Base-by-base conservation (phyloP, 306 rosid species). In the Nissolia schottii region DNA sequence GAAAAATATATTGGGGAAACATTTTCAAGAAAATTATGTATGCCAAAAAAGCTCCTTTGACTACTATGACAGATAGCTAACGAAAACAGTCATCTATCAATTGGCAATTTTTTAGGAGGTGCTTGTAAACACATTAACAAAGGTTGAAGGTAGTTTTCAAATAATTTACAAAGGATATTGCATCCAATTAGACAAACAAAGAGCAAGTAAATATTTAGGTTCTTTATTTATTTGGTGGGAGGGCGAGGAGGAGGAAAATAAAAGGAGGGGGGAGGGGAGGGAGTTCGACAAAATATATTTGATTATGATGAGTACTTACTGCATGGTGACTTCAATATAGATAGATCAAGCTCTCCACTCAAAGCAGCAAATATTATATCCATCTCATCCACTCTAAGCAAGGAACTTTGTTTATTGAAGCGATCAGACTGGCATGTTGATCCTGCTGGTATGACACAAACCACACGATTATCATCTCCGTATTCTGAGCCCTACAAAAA, bases 381-480 rank as follows among this genome's bases (percentile, higher is more conserved):
- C 59, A 79, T 80, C 81, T 93, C 98, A 31, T 82, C 75, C 62
- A 89, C 87, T 69, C 75, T 79, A 69, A 67, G 82, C 45, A 80
- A 73, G 59, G 90, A 86, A 75, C 80, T 81, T 57, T 80, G 75
- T 74, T 85, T 90, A 80, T 43, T 76, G 34, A 73, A 86, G 77
- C 63, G 43, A 70, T 64, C 81, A 16, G 77, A 71, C 67, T 83
- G 81, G 78, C 77, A 72, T 27, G 83, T 68, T 2, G 83, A 49
- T 57, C 81, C 86, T 79, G 80, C 89, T 24, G 98, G 97, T 81
- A 82, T 71, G 79, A 93, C 86, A 59, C 82, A 88, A 58, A 86
- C 86, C 43, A 86, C 69, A 14, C 58, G 85, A 66, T 81, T 77
- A 74, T 83, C 87, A 64, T 82, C 90, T 73, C 87, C 91, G 64